phyloP scores from a whole-genome alignment of 2,329 filamentous ascomycete genomes.

The Fusarium sp. region DNA sequence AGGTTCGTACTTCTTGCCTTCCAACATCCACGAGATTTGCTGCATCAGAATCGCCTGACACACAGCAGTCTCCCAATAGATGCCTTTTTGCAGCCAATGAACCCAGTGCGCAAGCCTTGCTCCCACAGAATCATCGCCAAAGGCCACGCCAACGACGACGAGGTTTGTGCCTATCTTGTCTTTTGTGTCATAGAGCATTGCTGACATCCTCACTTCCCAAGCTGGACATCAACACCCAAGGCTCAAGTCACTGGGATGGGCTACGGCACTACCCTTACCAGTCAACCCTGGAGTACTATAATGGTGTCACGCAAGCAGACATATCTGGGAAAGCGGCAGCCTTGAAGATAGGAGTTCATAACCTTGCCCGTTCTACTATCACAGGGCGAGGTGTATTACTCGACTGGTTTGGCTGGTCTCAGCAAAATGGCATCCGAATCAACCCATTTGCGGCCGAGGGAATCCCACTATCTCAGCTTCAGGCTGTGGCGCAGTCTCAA shows the following conservation, averaged over 20 bases:
- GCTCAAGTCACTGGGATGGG: neutral
- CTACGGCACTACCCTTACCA: neutral
- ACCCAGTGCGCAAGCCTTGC: neutral
- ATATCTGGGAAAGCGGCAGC: neutral
- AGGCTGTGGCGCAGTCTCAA: neutral
- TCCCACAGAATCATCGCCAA: neutral
- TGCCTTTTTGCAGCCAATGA: neutral
- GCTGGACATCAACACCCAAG: neutral
- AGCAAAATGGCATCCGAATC: neutral
- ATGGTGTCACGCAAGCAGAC: neutral
- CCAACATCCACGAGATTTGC: neutral
- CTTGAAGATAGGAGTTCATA: neutral
- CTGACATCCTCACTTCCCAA: neutral
- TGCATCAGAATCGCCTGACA: neutral
- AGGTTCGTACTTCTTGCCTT: neutral
- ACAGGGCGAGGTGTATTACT: neutral
- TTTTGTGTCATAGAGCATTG: no score
- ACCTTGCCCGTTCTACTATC: neutral
- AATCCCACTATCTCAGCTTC: neutral
- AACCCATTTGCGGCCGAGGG: neutral
- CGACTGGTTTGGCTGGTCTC: neutral
- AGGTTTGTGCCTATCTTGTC: neutral
- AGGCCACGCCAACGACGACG: neutral
- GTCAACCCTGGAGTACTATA: neutral
- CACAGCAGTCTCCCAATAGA: neutral